phyloP scores from a whole-genome alignment of 805 yeast species.

The Alloascoidea africana region DNA sequence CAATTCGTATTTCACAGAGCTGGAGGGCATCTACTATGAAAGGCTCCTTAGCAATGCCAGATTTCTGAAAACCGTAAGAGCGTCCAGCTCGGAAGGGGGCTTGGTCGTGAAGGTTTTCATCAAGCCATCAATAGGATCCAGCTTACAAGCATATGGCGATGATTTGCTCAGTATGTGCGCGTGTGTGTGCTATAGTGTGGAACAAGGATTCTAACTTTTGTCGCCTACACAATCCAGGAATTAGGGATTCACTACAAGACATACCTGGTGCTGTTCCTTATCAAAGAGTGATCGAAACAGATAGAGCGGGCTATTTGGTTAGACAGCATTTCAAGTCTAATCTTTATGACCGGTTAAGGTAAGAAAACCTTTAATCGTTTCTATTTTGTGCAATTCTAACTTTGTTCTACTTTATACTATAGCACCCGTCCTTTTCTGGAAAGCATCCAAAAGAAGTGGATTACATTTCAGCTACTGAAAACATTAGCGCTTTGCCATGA shows the following conservation, averaged over 20 bases:
- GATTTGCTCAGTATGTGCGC: conserved; percentile 8
- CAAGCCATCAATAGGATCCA: conserved; percentile 37
- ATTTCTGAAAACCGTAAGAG: conserved; percentile 75
- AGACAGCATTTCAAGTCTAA: conserved; percentile 70
- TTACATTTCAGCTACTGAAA: conserved; percentile 64
- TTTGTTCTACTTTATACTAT: conserved; percentile 7
- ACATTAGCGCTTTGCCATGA: conserved; percentile 51
- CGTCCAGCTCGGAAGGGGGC: conserved; percentile 56
- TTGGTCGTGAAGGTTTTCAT: conserved; percentile 71
- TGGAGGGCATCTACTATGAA: conserved; percentile 60
- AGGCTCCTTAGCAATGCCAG: conserved; percentile 67
- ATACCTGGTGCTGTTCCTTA: conserved; percentile 58
- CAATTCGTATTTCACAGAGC: conserved; percentile 75
- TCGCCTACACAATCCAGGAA: too few species aligned
- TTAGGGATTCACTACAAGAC: conserved; percentile 12
- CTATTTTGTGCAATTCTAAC: neutral
- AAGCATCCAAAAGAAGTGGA: conserved; percentile 68
- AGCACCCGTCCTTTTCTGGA: conserved; percentile 79
- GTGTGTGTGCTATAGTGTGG: conserved; percentile 9
- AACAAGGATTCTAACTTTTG: too few species aligned
- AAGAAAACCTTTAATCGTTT: conserved; percentile 2
- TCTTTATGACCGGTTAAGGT: conserved; percentile 65
- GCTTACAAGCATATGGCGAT: conserved; percentile 10
- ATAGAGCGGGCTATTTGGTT: conserved; percentile 79
- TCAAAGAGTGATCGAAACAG: conserved; percentile 66